Evolutionary conservation across 2,329 filamentous ascomycete species (phyloP).

Genomic region (Xylaria sp.): DNA sequence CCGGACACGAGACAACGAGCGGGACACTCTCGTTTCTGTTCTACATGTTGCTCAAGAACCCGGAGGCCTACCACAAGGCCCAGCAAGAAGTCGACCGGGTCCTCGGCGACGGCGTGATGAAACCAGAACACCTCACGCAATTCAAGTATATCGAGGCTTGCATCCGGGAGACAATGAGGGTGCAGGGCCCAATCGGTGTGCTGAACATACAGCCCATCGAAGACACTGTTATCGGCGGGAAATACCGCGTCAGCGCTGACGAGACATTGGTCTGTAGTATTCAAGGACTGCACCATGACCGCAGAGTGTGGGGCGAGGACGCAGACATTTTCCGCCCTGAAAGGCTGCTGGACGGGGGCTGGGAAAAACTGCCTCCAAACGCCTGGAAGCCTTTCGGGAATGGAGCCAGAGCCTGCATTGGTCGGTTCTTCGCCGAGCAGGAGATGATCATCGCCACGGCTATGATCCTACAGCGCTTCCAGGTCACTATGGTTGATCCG

Average conservation of each 20-base stretch:
- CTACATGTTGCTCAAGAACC: slow-evolving; percentile 63
- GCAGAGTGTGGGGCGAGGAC: slow-evolving; percentile 64
- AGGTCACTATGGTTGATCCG: slow-evolving; percentile 71
- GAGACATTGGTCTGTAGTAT: slow-evolving; percentile 59
- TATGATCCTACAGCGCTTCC: slow-evolving; percentile 76
- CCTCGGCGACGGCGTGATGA: slow-evolving; percentile 57
- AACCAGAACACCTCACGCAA: slow-evolving; percentile 59
- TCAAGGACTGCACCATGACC: slow-evolving; percentile 64
- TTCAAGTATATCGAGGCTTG: slow-evolving; percentile 66
- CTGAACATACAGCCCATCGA: slow-evolving; percentile 56
- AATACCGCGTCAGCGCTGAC: slow-evolving; percentile 61
- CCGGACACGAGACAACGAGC: slow-evolving; percentile 65
- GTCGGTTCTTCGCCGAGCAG: slow-evolving; percentile 65
- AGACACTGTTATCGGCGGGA: slow-evolving; percentile 61
- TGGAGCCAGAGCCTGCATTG: slow-evolving; percentile 63
- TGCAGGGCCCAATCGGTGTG: slow-evolving; percentile 60
- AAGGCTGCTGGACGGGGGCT: slow-evolving; percentile 67
- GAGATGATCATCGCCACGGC: slow-evolving; percentile 61
- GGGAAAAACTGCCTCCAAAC: slow-evolving; percentile 53
- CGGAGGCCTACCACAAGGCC: slow-evolving; percentile 58
- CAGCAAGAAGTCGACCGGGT: slow-evolving; percentile 65
- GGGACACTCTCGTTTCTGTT: slow-evolving; percentile 60
- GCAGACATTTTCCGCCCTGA: slow-evolving; percentile 69
- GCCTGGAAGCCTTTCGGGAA: slow-evolving; percentile 66
- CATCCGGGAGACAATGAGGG: slow-evolving; percentile 64